Evolutionary conservation across 78 protist genomes (phyloP).

Genomic region (Dictyostelium brefeldianum): DNA sequence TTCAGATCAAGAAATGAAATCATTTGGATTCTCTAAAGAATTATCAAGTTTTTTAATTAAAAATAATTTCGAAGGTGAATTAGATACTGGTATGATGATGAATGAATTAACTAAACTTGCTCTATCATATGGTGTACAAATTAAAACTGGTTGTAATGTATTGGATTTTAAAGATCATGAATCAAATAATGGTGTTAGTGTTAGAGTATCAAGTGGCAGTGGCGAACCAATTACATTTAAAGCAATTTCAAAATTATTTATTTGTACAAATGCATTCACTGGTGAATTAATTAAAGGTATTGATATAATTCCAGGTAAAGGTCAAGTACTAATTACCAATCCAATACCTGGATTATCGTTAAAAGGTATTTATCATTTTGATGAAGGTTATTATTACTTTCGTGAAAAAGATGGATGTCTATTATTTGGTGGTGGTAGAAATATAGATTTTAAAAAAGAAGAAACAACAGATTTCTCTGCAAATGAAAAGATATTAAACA

Average conservation of each 20-base stretch:
- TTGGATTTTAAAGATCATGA: neutral
- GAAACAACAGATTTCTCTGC: constrained; percentile 7
- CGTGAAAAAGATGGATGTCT: constrained; percentile 32
- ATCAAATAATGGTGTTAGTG: neutral
- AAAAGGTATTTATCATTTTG: constrained; percentile 48
- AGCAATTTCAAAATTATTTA: neutral
- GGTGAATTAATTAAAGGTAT: neutral
- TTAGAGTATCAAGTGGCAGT: neutral
- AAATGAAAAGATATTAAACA: constrained; percentile 18
- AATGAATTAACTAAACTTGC: neutral
- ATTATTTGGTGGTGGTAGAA: constrained; percentile 64
- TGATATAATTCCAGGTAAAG: constrained; percentile 37
- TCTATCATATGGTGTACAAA: neutral
- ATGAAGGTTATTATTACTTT: constrained; percentile 45
- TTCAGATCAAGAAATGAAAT: neutral
- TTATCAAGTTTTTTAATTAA: neutral
- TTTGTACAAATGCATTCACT: constrained; percentile 58
- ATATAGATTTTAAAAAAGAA: constrained; percentile 36
- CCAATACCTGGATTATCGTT: neutral
- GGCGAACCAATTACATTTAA: neutral
- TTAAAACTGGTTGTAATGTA: neutral
- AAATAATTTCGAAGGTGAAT: constrained; percentile 39
- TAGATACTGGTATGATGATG: constrained; percentile 50
- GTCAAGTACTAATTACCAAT: constrained; percentile 15
- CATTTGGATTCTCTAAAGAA: neutral